A percentile compares a stretch with the other conserved stretches of the same genome.
phyloP scores from a whole-genome alignment of 192 early-diverging fungal genomes.

The Coemansia sp. region DNA sequence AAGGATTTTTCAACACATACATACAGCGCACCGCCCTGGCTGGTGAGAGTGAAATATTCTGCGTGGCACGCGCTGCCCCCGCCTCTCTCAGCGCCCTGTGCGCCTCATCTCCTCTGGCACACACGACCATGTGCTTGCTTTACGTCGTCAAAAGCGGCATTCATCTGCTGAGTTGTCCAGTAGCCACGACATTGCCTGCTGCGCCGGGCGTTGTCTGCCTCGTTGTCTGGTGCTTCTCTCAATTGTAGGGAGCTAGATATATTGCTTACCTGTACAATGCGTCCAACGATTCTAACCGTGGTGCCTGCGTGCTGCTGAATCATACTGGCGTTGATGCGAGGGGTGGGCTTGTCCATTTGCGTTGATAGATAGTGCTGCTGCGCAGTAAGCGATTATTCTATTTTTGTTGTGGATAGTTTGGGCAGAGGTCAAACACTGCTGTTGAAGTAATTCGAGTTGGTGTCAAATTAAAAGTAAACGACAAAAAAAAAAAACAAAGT shows the following conservation, averaged over 20 bases:
- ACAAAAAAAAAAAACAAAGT: neutral
- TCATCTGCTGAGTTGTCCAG: neutral
- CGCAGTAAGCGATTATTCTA: neutral
- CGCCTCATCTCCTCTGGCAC: neutral
- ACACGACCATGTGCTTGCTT: constrained; percentile 4
- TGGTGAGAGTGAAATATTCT: neutral
- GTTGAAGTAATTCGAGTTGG: neutral
- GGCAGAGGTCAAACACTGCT: neutral
- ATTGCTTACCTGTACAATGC: constrained; percentile 57
- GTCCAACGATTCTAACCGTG: constrained; percentile 60
- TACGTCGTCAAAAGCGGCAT: neutral
- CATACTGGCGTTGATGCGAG: constrained; percentile 63
- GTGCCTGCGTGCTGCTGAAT: constrained; percentile 50
- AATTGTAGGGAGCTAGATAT: constrained; percentile 14
- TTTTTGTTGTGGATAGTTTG: constrained; percentile 4
- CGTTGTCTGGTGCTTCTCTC: neutral
- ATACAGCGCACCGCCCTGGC: neutral
- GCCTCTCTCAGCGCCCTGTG: constrained; percentile 6
- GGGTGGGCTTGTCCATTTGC: constrained; percentile 59
- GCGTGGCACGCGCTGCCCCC: neutral
- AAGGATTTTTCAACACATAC: neutral
- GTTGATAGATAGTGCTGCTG: neutral
- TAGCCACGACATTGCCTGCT: neutral
- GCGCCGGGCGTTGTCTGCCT: neutral
- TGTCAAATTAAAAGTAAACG: constrained; percentile 1